Evolutionary conservation across 2,329 filamentous ascomycete genomes (phyloP), one percentile per base, ranked within the genome.

Genomic region (Eutypa lata): DNA sequence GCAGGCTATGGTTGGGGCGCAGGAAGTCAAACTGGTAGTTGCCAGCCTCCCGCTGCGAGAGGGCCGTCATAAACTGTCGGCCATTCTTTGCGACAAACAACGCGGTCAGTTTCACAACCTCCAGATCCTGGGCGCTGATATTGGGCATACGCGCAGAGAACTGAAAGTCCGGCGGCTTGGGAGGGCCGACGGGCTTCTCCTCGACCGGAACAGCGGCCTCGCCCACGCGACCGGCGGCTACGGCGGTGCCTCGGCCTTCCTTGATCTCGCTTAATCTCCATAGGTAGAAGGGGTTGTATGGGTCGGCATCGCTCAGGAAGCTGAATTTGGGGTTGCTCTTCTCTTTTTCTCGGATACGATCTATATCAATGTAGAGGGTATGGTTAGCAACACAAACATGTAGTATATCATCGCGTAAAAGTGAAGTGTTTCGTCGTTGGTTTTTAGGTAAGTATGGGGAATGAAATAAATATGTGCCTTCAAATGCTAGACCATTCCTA

Each of bases 1-100:
- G 91, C 57, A 97, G 87, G 65, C 90, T 96, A 76, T 99, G 94
- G 65, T 96, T 95, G 16, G 92, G 91, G 50, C 93, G 87, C 50
- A 99, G 79, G 67, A 99, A 99, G 72, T 97, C 91, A 70, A 97
- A 99, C 69, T 99, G 93, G 61, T 87, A 91, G 71, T 97, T 97
- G 65, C 88, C 83, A 18, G 89, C 82, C 75, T 99, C 93, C 60
- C 90, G 85, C 73, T 96, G 93, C 22, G 89, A 90, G 57, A 99
- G 76, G 51, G 88, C 83, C 21, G 91, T 97, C 83, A 96, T 90
- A 74, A 94, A 99, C 56, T 88, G 86, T 56, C 92, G 87, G 14
- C 94, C 94, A 65, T 96, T 93, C 73, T 93, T 92, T 49, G 94
- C 94, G 48, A 93, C 91, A 71, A 94, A 97, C 24, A 96, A 78